Base-by-base conservation (phyloP, 495 filamentous ascomycete species). In the Podospora bellae-mahoneyi region DNA sequence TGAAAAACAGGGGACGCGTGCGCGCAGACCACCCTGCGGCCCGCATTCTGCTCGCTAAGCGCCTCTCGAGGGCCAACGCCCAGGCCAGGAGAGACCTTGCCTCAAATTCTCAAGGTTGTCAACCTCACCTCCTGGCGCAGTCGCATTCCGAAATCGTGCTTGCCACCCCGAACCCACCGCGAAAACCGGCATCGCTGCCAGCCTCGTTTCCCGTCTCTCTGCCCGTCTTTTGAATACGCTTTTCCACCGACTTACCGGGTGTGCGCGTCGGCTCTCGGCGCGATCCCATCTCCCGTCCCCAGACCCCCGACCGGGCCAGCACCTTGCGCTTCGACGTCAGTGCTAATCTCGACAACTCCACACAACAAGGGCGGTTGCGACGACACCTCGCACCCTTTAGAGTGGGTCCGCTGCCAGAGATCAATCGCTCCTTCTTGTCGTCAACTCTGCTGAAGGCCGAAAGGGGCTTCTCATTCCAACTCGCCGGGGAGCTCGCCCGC, bases 271-370 rank as follows among this genome's bases (percentile, higher is more conserved):
- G 60, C 26, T 23, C 58, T 34, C n/a, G 18, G 60, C 64, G 64
- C 64, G 67, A 32, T 60, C 44, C 61, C 19, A 13, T 62, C 60
- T 39, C 59, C 57, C 39, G 26, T 62, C 59, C 57, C 39, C 53
- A 64, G 57, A 67, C 64, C 60, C 44, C 60, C 26, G 34, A 58
- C 62, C 70, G 59, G 65, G 65, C 48, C 54, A 70, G 68, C 62
- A 19, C 60, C 60, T 59, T 69, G 54, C 64, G 39, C 63, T 65
- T 67, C 70, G 66, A 71, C 73, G 61, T 69, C 67, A 73, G 66
- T 64, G 65, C 69, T 68, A 65, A 69, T 72, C 64, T 55, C 32
- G 28, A 32, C 54, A 62, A 62, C 69, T 64, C 69, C 67, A 66
- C 69, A 23, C 23, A 23, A 23, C 63, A 32, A 64, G 73, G 69